Conservation (phyloP, 2,329 filamentous ascomycete genomes). For the Ramularia collo-cygni region DNA sequence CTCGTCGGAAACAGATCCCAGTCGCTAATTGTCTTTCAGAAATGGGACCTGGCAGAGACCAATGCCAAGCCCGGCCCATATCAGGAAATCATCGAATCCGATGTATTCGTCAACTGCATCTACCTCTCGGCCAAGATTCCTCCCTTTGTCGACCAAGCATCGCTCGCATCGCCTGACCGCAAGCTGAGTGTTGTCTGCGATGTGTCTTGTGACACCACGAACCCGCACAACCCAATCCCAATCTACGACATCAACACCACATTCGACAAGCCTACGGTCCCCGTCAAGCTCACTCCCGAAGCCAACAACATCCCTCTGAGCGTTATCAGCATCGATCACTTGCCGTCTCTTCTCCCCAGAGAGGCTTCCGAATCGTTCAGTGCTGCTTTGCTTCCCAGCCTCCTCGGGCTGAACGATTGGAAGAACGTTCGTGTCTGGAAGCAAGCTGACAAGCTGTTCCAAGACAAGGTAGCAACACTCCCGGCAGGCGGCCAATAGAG, state of each 20-base stretch:
- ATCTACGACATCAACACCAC: constrained; percentile 81
- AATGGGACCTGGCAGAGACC: constrained; percentile 78
- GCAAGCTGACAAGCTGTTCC: constrained; percentile 75
- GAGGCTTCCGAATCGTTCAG: constrained; percentile 85
- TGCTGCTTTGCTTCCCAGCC: constrained; percentile 65
- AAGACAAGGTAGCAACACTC: constrained; percentile 69
- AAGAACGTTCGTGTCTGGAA: constrained; percentile 71
- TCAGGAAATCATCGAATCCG: constrained; percentile 33
- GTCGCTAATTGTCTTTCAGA: constrained; percentile 19
- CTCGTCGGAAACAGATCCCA: neutral
- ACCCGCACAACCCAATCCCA: constrained; percentile 66
- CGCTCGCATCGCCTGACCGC: constrained; percentile 60
- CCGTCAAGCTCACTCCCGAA: constrained; percentile 55
- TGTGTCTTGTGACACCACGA: constrained; percentile 68
- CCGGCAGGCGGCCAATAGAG: constrained; percentile 32
- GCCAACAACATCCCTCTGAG: constrained; percentile 51
- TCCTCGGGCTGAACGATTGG: constrained; percentile 72
- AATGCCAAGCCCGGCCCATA: constrained; percentile 47
- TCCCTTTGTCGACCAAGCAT: constrained; percentile 69
- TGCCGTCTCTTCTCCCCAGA: constrained; percentile 74
- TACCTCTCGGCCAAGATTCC: constrained; percentile 75
- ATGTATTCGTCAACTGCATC: constrained; percentile 71
- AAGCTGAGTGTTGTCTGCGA: constrained; percentile 66
- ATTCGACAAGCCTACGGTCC: constrained; percentile 80
- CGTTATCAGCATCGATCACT: constrained; percentile 83